Conservation (phyloP, 2,329 filamentous ascomycete species). For the Alternaria sp. region DNA sequence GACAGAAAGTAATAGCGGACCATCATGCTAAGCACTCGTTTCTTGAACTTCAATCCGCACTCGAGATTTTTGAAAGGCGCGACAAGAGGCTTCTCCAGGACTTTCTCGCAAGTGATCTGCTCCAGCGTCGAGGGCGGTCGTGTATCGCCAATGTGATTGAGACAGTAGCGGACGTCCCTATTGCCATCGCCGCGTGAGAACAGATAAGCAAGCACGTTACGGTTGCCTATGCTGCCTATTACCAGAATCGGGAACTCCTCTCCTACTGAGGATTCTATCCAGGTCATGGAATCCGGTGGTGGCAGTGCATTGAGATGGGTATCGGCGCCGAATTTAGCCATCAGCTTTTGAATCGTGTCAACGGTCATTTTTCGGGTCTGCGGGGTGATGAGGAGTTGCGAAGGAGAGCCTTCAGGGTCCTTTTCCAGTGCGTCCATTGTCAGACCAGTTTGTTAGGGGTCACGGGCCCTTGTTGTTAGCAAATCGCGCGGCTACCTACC, state of each 20-base stretch:
- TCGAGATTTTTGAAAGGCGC: constrained; percentile 19
- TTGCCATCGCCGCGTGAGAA: constrained; percentile 11
- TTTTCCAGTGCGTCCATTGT: background rate
- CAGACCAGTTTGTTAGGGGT: constrained; percentile 4
- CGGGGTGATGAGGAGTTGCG: background rate
- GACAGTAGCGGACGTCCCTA: constrained; percentile 18
- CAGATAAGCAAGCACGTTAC: constrained; percentile 20
- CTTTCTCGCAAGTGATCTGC: constrained; percentile 11
- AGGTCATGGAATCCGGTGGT: constrained; percentile 14
- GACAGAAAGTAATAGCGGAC: constrained; percentile 22
- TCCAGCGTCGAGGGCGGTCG: background rate
- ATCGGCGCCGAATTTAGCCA: constrained; percentile 13
- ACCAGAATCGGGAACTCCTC: constrained; percentile 8
- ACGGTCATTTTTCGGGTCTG: constrained; percentile 13
- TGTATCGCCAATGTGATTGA: background rate
- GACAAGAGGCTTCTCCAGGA: constrained; percentile 12
- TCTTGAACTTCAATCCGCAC: constrained; percentile 4
- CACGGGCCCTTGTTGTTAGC: background rate
- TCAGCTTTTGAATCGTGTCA: constrained; percentile 3
- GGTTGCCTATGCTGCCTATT: constrained; percentile 6
- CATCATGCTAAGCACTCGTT: constrained; percentile 17
- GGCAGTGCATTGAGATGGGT: constrained; percentile 16
- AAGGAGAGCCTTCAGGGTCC: background rate
- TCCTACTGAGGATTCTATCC: constrained; percentile 7
- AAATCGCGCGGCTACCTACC: constrained; percentile 1